Percentiles rank a stretch among this genome's conserved stretches.
phyloP scores from a whole-genome alignment of 371 early-diverging fungal genomes.

The Actinomortierella wolfii region DNA sequence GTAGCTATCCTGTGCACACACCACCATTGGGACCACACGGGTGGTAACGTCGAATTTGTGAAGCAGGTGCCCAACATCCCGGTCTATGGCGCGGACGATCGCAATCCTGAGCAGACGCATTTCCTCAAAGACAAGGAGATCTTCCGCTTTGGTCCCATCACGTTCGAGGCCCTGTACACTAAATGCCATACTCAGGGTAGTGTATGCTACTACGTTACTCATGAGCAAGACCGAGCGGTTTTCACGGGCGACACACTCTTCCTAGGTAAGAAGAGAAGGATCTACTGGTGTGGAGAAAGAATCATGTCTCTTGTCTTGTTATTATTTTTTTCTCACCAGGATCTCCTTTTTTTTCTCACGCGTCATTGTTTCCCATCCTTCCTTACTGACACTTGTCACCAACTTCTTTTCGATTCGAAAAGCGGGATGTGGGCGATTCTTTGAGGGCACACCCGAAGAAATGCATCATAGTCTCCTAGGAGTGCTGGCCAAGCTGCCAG shows the following conservation, averaged over 20 bases:
- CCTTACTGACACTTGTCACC: background rate
- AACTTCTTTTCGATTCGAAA: too few relatives aligned
- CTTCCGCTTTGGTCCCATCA: conserved; percentile 71
- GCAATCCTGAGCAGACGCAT: conserved; percentile 75
- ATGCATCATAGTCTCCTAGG: conserved; percentile 73
- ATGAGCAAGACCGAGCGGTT: conserved; percentile 48
- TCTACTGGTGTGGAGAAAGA: background rate
- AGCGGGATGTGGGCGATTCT: conserved; percentile 84
- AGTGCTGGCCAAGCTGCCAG: conserved; percentile 65
- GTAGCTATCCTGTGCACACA: conserved; percentile 67
- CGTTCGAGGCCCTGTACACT: conserved; percentile 63
- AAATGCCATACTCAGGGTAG: conserved; percentile 87
- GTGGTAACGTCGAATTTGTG: conserved; percentile 67
- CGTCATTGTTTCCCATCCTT: background rate
- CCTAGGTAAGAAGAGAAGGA: conserved; percentile 50
- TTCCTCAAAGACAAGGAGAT: conserved; percentile 68
- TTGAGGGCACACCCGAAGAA: conserved; percentile 82
- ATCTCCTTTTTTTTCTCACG: conserved; percentile 1
- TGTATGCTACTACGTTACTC: conserved; percentile 77
- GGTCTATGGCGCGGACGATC: conserved; percentile 81
- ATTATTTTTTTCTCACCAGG: background rate
- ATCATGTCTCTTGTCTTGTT: too few relatives aligned
- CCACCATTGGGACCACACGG: conserved; percentile 79
- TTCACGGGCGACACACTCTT: conserved; percentile 81
- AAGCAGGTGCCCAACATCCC: conserved; percentile 60